Evolutionary conservation across 148 eudicot genomes (phyloP).

Genomic region (Vaccinium vitisidaea): DNA sequence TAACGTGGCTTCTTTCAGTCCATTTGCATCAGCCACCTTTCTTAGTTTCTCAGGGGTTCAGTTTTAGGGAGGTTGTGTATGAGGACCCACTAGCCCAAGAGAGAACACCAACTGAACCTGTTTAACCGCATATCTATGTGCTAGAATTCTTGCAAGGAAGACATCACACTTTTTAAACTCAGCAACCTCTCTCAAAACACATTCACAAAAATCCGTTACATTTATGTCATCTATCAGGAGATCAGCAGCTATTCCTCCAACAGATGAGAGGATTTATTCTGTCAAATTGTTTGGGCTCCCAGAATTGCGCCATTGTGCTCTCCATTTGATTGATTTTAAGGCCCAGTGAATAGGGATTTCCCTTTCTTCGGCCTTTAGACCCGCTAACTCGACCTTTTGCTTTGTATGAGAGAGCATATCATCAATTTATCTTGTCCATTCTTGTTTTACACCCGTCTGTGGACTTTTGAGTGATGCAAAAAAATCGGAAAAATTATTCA

Average conservation of each 20-base stretch:
- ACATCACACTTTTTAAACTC: background rate
- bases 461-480: background rate
- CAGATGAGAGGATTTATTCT: background rate
- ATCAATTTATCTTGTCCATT: background rate
- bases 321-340: background rate
- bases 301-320: background rate
- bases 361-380: background rate
- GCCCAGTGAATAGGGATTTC: background rate
- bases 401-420: background rate
- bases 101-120: background rate
- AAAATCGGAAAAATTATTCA: background rate
- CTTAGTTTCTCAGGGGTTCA: background rate
- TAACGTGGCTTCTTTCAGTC: background rate
- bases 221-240: background rate
- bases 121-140: background rate
- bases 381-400: background rate
- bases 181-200: background rate
- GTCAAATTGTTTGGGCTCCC: background rate
- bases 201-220: background rate
- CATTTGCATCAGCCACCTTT: background rate
- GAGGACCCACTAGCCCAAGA: background rate
- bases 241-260: constrained; percentile 4
- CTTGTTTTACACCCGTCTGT: background rate
- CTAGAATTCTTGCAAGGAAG: background rate
- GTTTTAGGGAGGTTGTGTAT: background rate